Base-by-base conservation (phyloP, 2,329 filamentous ascomycete species). In the Pyrenophora tritici-repentis region DNA sequence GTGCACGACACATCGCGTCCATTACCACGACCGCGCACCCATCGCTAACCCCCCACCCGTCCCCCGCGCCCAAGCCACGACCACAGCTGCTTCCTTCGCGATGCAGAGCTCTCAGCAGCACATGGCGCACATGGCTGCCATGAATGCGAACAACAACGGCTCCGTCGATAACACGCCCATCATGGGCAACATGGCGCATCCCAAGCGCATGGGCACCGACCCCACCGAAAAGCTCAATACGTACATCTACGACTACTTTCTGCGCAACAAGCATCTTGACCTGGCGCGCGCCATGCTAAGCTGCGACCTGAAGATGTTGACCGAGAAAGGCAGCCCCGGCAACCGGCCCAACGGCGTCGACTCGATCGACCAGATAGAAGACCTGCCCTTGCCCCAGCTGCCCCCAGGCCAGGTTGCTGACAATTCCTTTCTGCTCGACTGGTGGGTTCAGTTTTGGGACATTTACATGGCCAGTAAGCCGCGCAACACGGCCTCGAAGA, bases 381-480 rank as follows among this genome's bases (percentile, higher is more conserved):
- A 96, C 67, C 81, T 97, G 33, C 93, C 93, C 4, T 81, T 84
- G 6, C 87, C 91, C 10, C 86, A 85, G 56, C 79, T 91, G 5
- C 85, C 86, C 10, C 82, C 58, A 32, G 59, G 80, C 70, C 82
- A 83, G 41, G 80, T 80, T 54, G 82, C 82, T 47, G 88, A 88
- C 65, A 89, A 84, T 56, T 90, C 90, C 20, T 97, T 99, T 68
- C 80, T 99, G n/a, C 88, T 91, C 63, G 94, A 97, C 68, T 99
- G 94, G 94, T 99, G 95, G 79, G 90, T 87, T 68, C 83, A 97
- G 44, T 99, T 99, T 74, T 97, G 91, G 91, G 94, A 99, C 67
- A 91, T 97, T 63, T 95, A 89, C 75, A 86, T 86, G 68, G 90
- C 91, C 48, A 89, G 93, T 70, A 88, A 90, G 67, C 84, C 82